phyloP scores from a whole-genome alignment of 2,329 filamentous ascomycete genomes.

The Colletotrichum nymphaeae region DNA sequence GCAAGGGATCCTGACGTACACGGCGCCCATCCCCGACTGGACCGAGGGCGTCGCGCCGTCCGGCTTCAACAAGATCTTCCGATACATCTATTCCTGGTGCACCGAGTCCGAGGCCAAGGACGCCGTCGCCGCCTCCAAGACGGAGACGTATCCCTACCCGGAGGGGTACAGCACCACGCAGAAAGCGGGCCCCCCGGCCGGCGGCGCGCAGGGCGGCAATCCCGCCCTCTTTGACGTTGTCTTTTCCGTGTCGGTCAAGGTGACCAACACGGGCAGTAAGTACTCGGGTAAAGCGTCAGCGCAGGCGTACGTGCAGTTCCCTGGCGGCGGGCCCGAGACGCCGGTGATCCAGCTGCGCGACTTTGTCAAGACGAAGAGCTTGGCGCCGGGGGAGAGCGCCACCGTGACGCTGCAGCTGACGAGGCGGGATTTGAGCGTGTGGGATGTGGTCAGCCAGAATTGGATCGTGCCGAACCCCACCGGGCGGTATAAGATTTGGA shows the following conservation, averaged over 20 bases:
- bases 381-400: constrained; percentile 64
- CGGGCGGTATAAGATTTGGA: constrained; percentile 52
- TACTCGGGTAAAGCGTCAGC: constrained; percentile 57
- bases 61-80: constrained; percentile 68
- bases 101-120: constrained; percentile 51
- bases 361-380: constrained; percentile 73
- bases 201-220: constrained; percentile 78
- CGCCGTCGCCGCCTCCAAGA: constrained; percentile 49
- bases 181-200: constrained; percentile 64
- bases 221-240: constrained; percentile 69
- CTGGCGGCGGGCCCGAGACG: constrained; percentile 64
- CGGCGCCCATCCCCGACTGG: constrained; percentile 62
- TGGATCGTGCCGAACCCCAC: constrained; percentile 65
- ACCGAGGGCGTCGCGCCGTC: constrained; percentile 68
- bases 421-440: constrained; percentile 78
- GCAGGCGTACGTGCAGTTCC: constrained; percentile 60
- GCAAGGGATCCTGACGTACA: constrained; percentile 57
- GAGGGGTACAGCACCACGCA: constrained; percentile 69
- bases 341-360: constrained; percentile 76
- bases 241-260: constrained; percentile 55
- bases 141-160: constrained; percentile 69
- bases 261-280: constrained; percentile 63
- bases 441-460: constrained; percentile 75
- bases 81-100: constrained; percentile 79
- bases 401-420: constrained; percentile 70